These are phyloP conservation scores for Selaginella moellendorffii DNA, from an alignment of 75 land plant genomes.

Conservation along the genomic window DNA sequence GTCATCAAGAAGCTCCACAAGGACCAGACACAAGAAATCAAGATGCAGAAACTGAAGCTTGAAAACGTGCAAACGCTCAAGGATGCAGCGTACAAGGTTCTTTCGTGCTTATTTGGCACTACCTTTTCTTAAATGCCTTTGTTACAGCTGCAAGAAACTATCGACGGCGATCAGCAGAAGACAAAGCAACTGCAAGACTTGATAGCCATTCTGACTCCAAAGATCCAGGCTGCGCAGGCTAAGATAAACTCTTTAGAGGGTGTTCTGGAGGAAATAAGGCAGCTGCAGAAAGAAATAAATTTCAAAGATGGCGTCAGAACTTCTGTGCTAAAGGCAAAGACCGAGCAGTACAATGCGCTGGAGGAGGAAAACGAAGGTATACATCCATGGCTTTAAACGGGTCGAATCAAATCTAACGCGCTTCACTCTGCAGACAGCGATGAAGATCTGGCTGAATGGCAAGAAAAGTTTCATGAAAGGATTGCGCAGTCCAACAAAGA, in stretches of 20 bases:
- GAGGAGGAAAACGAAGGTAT: constrained; percentile 79
- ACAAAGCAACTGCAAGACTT: constrained; percentile 36
- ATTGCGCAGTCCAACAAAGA: constrained; percentile 36
- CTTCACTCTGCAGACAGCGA: constrained; percentile 43
- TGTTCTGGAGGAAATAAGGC: constrained; percentile 41
- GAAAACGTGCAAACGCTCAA: constrained; percentile 84
- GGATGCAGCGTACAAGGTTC: constrained; percentile 89
- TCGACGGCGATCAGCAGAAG: constrained; percentile 66
- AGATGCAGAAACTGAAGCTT: constrained; percentile 71
- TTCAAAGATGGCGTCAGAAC: constrained; percentile 43
- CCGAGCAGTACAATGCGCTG: constrained; percentile 61
- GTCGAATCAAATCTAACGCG: neutral
- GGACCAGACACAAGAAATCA: constrained; percentile 90
- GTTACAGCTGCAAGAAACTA: constrained; percentile 74
- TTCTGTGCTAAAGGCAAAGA: constrained; percentile 48
- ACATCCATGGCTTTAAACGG: neutral
- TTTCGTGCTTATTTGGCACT: neutral
- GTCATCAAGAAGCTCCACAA: constrained; percentile 96
- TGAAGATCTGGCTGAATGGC: constrained; percentile 82
- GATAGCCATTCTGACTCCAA: constrained; percentile 50
- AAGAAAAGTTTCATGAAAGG: constrained; percentile 53
- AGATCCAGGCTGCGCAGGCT: constrained; percentile 38
- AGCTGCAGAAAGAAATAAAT: constrained; percentile 44
- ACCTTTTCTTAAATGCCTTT: no score
- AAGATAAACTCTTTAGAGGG: constrained; percentile 43